Base-by-base conservation (phyloP, 1,139 yeast species). In the Insectozyma bohioensis region DNA sequence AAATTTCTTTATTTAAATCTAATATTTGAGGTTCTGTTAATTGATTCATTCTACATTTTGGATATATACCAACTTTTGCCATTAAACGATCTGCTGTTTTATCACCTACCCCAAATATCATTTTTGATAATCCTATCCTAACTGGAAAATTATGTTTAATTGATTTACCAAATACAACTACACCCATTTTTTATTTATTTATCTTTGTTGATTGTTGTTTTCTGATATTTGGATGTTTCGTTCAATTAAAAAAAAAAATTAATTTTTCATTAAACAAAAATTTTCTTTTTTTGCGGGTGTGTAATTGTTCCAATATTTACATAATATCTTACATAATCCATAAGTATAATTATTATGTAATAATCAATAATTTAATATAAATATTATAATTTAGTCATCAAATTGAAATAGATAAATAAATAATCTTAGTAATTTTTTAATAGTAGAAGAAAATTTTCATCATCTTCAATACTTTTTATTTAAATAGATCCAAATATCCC, bases 11-110 rank as follows among this genome's bases (percentile, higher is more conserved):
- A 31, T 95, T 84, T 28, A 92, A 71, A 26, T 85, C 78, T 75
- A 92, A 75, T 31, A 88, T 75, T 51, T 88, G 95, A 28, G 90
- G 86, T 59, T 92, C 98, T 19, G 84, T 70, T 29, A 92, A 74
- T 59, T 92, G 95, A 56, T 86, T 92, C 86, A 92, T 84, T 61
- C 95, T 78, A 95, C 90, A 88, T 56, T 76, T 72, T 24, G 97
- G 97, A 54, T 90, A 92, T 37, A 92, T 75, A 7, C 96, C 96
- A 16, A 92, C 78, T 54, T 80, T 85, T 28, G 97, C 82, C 58
- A 97, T 87, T 35, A 94, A 68, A 50, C 71, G 68, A 43, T 77
- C 78, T 2, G 97, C 92, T n/a, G 85, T 78, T 35, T 67, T 61
- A 38, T 67, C 64, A 4, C 97, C 97, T 26, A 92, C 71, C 25